Evolutionary conservation across 140 eudicot genomes (phyloP).

Genomic region (Cichorium intybus): DNA sequence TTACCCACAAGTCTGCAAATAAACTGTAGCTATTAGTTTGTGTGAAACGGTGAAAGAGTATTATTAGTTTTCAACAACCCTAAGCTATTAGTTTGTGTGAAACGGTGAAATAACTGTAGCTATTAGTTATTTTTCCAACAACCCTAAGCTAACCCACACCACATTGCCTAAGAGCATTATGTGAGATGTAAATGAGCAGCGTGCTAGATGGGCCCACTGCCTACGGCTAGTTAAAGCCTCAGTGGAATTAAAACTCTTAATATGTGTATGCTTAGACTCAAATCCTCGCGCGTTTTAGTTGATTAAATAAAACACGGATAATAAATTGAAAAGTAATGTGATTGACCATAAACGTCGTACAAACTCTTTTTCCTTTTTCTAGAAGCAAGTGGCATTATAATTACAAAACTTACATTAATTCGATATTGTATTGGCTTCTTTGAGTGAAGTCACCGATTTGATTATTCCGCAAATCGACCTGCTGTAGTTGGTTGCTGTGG

Average conservation of each 20-base stretch:
- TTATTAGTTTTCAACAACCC: too few species aligned
- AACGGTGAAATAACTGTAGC: too few species aligned
- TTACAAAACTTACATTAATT: slow-evolving; percentile 40
- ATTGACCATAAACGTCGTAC: not conserved
- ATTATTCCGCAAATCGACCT: slow-evolving; percentile 56
- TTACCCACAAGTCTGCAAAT: slow-evolving; percentile 66
- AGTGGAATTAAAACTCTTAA: too few species aligned
- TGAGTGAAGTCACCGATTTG: slow-evolving; percentile 33
- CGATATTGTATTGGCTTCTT: slow-evolving; percentile 24
- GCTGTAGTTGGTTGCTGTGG: slow-evolving; percentile 55
- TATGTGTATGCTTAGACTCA: too few species aligned
- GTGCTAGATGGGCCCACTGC: not conserved
- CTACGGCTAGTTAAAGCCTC: too few species aligned
- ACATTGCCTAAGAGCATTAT: not conserved
- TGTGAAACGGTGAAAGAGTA: too few species aligned
- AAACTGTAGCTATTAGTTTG: not conserved
- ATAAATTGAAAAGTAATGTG: not conserved
- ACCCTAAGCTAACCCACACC: not conserved
- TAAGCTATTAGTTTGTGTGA: not conserved
- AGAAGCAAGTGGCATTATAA: not conserved
- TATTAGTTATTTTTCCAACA: not conserved
- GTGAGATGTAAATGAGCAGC: not conserved
- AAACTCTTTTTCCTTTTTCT: too few species aligned
- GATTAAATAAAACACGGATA: not conserved
- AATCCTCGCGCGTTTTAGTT: too few species aligned